Percentiles rank a stretch among this genome's conserved stretches.
Evolutionary conservation across 1,284 basidiomycete genomes (phyloP).

Genomic region (Chalciporus piperatoides): DNA sequence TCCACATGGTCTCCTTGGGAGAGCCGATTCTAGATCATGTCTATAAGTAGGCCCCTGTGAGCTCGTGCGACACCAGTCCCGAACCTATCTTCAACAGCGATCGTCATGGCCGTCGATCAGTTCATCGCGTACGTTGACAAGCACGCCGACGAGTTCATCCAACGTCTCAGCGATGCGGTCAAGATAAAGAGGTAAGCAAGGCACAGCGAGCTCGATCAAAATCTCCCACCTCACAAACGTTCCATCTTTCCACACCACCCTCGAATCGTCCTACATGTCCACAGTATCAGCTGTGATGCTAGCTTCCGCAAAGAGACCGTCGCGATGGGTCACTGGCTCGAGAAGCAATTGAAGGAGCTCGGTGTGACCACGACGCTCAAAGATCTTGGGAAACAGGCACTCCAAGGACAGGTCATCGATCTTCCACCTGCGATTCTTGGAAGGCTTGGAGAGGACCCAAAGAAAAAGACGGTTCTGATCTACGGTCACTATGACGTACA

Average conservation of each 20-base stretch:
- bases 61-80: not conserved
- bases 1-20: no score
- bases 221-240: not conserved
- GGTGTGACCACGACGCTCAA: constrained; percentile 74
- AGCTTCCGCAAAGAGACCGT: constrained; percentile 72
- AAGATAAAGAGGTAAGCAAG: constrained; percentile 75
- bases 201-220: constrained; percentile 2
- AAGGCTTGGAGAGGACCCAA: constrained; percentile 76
- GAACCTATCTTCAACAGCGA: not conserved
- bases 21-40: no score
- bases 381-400: constrained; percentile 77
- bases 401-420: constrained; percentile 76
- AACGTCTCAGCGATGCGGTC: constrained; percentile 79
- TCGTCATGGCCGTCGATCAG: constrained; percentile 38
- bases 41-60: not conserved
- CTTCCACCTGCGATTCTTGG: constrained; percentile 91
- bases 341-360: constrained; percentile 65
- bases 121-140: constrained; percentile 66
- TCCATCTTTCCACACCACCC: not conserved
- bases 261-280: not conserved
- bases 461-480: constrained; percentile 88
- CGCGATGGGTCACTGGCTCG: constrained; percentile 80
- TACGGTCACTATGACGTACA: constrained; percentile 93
- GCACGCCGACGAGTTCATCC: constrained; percentile 72
- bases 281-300: constrained; percentile 66